Conservation (phyloP, 257 asterid species). For the Gentiana macrophylla region DNA sequence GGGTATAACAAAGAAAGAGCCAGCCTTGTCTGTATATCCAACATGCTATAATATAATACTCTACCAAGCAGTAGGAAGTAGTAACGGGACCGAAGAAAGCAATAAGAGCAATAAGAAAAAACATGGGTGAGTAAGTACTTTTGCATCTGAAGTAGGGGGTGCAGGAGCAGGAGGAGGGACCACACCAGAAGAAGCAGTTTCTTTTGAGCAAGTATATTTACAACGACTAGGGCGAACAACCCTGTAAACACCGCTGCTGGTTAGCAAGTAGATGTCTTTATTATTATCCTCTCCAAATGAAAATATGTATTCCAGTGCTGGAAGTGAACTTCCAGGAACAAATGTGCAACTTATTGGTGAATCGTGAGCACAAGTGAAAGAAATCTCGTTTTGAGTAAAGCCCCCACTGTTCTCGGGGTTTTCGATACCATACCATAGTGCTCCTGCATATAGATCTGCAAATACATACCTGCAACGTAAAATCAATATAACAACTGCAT, state of each 20-base stretch:
- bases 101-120: constrained; percentile 9
- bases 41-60: no score
- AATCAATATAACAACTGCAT: no score
- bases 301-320: constrained; percentile 70
- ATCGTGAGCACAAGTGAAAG: constrained; percentile 55
- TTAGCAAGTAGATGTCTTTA: constrained; percentile 51
- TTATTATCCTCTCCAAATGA: constrained; percentile 78
- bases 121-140: constrained; percentile 10
- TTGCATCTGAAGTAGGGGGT: constrained; percentile 35
- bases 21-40: no score
- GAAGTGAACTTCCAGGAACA: constrained; percentile 46
- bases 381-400: constrained; percentile 32
- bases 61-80: neutral
- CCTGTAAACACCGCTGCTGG: constrained; percentile 76
- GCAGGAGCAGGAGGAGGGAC: constrained; percentile 34
- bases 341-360: constrained; percentile 61
- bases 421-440: constrained; percentile 68
- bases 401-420: constrained; percentile 57
- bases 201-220: constrained; percentile 48
- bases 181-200: constrained; percentile 15
- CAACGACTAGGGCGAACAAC: constrained; percentile 76
- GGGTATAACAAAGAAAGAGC: no score
- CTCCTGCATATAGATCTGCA: constrained; percentile 64
- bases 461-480: constrained; percentile 48
- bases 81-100: constrained; percentile 21